Evolutionary conservation across 345 rosid genomes (phyloP).

Genomic region (Fremontodendron californicum): DNA sequence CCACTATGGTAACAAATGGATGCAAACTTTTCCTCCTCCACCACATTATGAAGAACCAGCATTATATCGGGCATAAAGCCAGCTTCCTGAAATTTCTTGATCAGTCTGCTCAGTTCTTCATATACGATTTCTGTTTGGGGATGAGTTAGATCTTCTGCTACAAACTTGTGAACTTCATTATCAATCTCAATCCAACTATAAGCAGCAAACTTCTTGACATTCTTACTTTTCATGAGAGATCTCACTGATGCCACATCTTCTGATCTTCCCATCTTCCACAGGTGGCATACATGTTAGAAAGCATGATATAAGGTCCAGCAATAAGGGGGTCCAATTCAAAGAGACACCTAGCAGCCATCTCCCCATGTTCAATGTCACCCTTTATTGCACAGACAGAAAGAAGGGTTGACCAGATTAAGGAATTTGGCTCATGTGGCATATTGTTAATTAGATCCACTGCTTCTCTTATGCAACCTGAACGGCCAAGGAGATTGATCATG

Average conservation of each 20-base stretch:
- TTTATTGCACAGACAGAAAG: slow-evolving; percentile 41
- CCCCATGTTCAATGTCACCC: slow-evolving; percentile 41
- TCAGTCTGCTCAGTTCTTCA: slow-evolving; percentile 35
- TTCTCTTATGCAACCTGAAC: slow-evolving; percentile 37
- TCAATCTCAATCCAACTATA: slow-evolving; percentile 59
- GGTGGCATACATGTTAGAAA: slow-evolving; percentile 59
- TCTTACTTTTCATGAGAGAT: slow-evolving; percentile 47
- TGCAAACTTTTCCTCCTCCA: slow-evolving; percentile 46
- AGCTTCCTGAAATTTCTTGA: slow-evolving; percentile 35
- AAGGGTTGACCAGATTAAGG: slow-evolving; percentile 49
- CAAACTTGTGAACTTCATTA: slow-evolving; percentile 49
- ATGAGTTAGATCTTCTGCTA: slow-evolving; percentile 54
- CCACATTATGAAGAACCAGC: slow-evolving; percentile 49
- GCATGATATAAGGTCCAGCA: slow-evolving; percentile 56
- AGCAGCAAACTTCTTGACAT: slow-evolving; percentile 55
- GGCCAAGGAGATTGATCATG: slow-evolving; percentile 55
- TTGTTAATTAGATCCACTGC: slow-evolving; percentile 39
- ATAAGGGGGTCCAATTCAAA: slow-evolving; percentile 46
- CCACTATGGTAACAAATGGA: slow-evolving; percentile 57
- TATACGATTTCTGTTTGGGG: slow-evolving; percentile 43
- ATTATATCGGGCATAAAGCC: slow-evolving; percentile 44
- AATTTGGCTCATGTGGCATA: slow-evolving; percentile 46
- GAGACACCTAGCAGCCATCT: slow-evolving; percentile 48
- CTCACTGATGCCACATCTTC: slow-evolving; percentile 50
- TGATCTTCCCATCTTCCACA: slow-evolving; percentile 59